A percentile compares a stretch with the other conserved stretches of the same genome.
Evolutionary conservation across 305 asterid genomes (phyloP).

Genomic region (Striga hermonthica): DNA sequence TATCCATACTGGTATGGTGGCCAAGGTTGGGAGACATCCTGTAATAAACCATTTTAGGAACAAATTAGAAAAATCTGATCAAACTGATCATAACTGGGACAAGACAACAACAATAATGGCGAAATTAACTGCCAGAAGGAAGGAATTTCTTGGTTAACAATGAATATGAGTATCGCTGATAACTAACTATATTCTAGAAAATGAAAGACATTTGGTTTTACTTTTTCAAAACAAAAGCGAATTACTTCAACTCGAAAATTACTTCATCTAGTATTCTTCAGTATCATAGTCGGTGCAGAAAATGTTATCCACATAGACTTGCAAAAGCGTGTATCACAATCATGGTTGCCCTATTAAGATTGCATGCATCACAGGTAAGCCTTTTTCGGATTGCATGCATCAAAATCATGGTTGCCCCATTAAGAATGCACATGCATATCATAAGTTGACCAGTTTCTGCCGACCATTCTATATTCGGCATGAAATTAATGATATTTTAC

Average conservation of each 20-base stretch:
- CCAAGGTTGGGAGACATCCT: constrained; percentile 98
- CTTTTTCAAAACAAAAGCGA: constrained; percentile 2
- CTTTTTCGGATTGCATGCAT: constrained; percentile 6
- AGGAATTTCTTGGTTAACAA: constrained; percentile 8
- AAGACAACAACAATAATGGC: constrained; percentile 24
- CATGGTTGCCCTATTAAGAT: constrained; percentile 11
- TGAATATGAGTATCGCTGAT: constrained; percentile 4
- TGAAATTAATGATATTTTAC: constrained; percentile 2
- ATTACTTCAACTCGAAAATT: constrained; percentile 6
- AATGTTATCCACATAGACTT: constrained; percentile 3
- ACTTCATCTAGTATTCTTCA: background rate
- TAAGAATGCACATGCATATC: constrained; percentile 15
- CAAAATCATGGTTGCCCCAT: background rate
- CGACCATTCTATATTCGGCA: constrained; percentile 7
- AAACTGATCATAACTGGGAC: constrained; percentile 12
- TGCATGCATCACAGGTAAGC: background rate
- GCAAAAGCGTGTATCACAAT: background rate
- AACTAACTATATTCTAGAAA: background rate
- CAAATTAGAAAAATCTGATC: constrained; percentile 9
- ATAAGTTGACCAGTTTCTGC: background rate
- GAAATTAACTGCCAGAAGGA: constrained; percentile 13
- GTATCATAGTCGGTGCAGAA: constrained; percentile 7
- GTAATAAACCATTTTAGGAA: constrained; percentile 32
- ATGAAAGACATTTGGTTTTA: constrained; percentile 11
- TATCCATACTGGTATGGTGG: constrained; percentile 97